A percentile compares a stretch with the other conserved stretches of the same genome.
Conservation (phyloP, 257 asterid species). For the Lavandula angustifolia region DNA sequence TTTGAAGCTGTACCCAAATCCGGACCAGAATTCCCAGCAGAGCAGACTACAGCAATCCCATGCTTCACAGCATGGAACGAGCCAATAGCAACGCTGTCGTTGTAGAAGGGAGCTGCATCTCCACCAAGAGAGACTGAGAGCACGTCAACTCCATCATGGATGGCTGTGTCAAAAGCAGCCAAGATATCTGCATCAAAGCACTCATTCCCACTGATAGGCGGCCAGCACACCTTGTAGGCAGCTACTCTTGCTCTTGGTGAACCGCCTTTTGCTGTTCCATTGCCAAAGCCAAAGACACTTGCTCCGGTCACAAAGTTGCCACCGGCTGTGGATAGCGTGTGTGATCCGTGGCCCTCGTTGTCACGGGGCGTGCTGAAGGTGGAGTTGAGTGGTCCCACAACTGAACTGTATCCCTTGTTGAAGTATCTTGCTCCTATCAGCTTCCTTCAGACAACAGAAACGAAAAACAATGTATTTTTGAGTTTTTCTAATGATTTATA, state of each 20-base stretch:
- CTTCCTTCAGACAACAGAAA: conserved; percentile 56
- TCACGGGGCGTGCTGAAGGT: conserved; percentile 70
- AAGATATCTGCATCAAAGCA: conserved; percentile 89
- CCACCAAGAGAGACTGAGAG: conserved; percentile 89
- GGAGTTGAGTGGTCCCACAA: conserved; percentile 63
- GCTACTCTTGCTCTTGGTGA: conserved; percentile 90
- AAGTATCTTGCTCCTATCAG: conserved; percentile 92
- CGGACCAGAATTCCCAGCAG: conserved; percentile 96
- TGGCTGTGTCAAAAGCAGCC: conserved; percentile 83
- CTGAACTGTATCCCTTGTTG: conserved; percentile 70
- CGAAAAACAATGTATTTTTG: neutral
- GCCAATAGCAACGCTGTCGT: conserved; percentile 82
- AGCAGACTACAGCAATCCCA: conserved; percentile 76
- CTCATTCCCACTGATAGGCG: conserved; percentile 62
- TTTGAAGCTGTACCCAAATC: conserved; percentile 58
- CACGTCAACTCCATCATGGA: conserved; percentile 92
- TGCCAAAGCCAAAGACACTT: conserved; percentile 72
- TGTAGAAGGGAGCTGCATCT: conserved; percentile 49
- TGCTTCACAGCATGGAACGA: conserved; percentile 82
- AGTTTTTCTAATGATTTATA: neutral
- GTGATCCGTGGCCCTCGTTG: conserved; percentile 83
- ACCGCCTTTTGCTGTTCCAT: conserved; percentile 94
- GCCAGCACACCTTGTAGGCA: conserved; percentile 93
- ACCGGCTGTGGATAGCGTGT: conserved; percentile 92
- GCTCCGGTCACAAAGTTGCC: conserved; percentile 73